A percentile compares a stretch with the other conserved stretches of the same genome.
Evolutionary conservation across 1,139 yeast genomes (phyloP).

Genomic region (Kodamaea derodonti): DNA sequence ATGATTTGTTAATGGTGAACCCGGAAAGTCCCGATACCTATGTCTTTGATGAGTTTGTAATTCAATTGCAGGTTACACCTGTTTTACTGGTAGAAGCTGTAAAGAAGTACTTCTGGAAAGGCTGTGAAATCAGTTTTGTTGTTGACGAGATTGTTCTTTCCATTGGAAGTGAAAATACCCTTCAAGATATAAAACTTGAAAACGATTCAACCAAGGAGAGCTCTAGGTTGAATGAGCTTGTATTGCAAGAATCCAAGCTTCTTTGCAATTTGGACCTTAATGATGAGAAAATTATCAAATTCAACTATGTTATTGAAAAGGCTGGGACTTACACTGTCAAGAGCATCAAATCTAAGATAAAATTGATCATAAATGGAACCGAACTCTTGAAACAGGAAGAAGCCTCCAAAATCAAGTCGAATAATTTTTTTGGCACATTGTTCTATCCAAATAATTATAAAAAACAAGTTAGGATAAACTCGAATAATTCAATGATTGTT

Average conservation of each 20-base stretch:
- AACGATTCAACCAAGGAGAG: conserved; percentile 2
- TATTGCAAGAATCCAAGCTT: not conserved
- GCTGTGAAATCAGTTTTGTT: conserved; percentile 7
- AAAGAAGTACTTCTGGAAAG: conserved; percentile 11
- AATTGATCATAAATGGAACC: conserved; percentile 1
- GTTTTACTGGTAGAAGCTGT: conserved; percentile 11
- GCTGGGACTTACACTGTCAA: conserved; percentile 24
- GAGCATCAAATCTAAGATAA: conserved; percentile 9
- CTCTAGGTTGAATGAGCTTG: conserved; percentile 1
- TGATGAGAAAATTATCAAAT: conserved; percentile 18
- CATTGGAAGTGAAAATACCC: conserved; percentile 6
- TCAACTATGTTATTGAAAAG: conserved; percentile 19
- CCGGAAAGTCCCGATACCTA: conserved; percentile 12
- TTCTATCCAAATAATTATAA: not conserved
- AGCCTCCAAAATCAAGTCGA: not conserved
- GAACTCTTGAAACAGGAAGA: conserved; percentile 1
- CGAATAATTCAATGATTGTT: conserved; percentile 4
- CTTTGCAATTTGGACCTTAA: conserved; percentile 1
- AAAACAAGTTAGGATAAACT: conserved; percentile 2
- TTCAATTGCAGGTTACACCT: conserved; percentile 17
- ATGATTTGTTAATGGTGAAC: conserved; percentile 14
- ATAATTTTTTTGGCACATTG: conserved; percentile 3
- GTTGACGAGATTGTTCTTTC: conserved; percentile 6
- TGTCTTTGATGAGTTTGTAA: conserved; percentile 17
- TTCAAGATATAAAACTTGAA: conserved; percentile 1